Conservation (phyloP, 495 filamentous ascomycete genomes). For the Annulohypoxylon maeteangense region DNA sequence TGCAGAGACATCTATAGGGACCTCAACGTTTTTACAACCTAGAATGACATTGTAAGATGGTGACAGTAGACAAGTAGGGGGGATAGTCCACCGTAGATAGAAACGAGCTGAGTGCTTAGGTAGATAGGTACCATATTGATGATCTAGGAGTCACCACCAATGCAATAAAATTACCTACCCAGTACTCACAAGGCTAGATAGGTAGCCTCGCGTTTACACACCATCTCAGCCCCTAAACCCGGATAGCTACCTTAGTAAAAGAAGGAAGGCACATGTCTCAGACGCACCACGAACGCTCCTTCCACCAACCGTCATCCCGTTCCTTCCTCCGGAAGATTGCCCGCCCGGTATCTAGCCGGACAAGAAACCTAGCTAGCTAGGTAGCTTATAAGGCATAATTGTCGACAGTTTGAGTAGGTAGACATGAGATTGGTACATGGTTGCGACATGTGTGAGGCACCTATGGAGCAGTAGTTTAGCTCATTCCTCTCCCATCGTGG, state of each 20-base stretch:
- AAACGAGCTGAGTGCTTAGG: too few species aligned
- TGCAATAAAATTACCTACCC: too few species aligned
- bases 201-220: neutral
- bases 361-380: too few species aligned
- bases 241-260: neutral
- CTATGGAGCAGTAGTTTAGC: conserved; percentile 47
- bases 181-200: neutral
- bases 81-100: neutral
- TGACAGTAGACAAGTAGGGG: neutral
- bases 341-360: neutral
- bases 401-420: neutral
- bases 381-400: conserved; percentile 9
- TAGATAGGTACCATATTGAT: too few species aligned
- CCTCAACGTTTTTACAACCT: neutral
- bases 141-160: too few species aligned
- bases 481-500: conserved; percentile 39
- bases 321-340: neutral
- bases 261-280: neutral
- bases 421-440: too few species aligned
- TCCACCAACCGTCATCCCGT: neutral
- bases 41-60: neutral
- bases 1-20: neutral
- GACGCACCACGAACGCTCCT: neutral
- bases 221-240: neutral
- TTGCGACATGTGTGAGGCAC: conserved; percentile 19